Conservation (phyloP, 352 stramenopile species). For the Phytophthora pistaciae region DNA sequence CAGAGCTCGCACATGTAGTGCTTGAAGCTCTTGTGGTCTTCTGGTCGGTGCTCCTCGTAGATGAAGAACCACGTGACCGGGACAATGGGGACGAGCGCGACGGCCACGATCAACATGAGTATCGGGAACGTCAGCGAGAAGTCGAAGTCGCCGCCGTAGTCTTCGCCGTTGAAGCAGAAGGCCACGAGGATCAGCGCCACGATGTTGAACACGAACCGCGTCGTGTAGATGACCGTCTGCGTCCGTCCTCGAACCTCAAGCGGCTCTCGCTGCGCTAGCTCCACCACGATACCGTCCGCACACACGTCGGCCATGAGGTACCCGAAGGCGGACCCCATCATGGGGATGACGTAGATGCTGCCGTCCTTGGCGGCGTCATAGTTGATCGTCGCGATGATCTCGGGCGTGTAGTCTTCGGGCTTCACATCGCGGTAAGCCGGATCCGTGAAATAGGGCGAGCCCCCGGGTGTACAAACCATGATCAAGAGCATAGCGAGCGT, state of each 20-base stretch:
- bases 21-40: background rate
- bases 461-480: background rate
- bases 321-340: slow-evolving; percentile 1
- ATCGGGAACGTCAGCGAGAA: slow-evolving; percentile 1
- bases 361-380: background rate
- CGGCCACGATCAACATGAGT: background rate
- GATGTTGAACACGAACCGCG: slow-evolving; percentile 1
- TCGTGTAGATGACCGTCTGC: background rate
- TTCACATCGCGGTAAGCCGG: background rate
- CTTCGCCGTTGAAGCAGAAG: background rate
- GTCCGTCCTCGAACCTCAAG: slow-evolving; percentile 1
- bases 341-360: background rate
- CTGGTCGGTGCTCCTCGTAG: background rate
- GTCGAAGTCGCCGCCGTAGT: background rate
- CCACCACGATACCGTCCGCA: background rate
- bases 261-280: background rate
- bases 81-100: background rate
- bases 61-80: background rate
- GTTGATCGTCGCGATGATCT: background rate
- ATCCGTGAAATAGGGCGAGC: background rate
- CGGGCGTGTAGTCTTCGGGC: background rate
- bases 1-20: slow-evolving; percentile 3
- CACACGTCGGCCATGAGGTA: background rate
- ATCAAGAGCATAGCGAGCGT: background rate
- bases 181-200: background rate